Percentiles rank a stretch among this genome's conserved stretches.
These are phyloP conservation scores for Yamadazyma sp. DNA, from an alignment of 805 yeast genomes.

Conservation along the genomic window DNA sequence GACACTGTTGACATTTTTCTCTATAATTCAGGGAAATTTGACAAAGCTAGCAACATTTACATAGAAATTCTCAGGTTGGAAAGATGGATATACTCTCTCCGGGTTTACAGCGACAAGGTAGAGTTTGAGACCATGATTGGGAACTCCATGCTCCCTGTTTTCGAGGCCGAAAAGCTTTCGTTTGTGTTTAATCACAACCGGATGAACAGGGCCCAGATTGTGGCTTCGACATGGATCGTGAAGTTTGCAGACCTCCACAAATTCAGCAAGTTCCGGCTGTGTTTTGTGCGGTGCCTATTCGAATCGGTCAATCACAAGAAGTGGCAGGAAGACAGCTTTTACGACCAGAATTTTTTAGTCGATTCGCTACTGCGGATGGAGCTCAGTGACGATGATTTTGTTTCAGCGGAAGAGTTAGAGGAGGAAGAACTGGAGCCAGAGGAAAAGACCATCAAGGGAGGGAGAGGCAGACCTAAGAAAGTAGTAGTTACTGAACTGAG, in stretches of 20 bases:
- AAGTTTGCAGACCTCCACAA: constrained; percentile 45
- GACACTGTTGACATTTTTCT: neutral
- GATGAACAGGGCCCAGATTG: constrained; percentile 20
- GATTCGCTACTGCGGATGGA: constrained; percentile 48
- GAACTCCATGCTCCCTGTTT: constrained; percentile 62
- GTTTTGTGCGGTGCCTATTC: constrained; percentile 56
- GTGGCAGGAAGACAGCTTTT: constrained; percentile 42
- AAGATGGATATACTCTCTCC: neutral
- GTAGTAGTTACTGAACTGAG: constrained; percentile 16
- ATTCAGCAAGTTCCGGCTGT: constrained; percentile 52
- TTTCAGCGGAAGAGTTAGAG: constrained; percentile 11
- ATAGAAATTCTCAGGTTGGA: neutral
- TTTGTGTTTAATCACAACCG: constrained; percentile 63
- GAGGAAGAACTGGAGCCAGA: constrained; percentile 8
- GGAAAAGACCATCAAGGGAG: too few species aligned
- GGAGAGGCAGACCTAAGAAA: constrained; percentile 28
- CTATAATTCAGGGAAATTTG: neutral
- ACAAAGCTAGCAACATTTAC: neutral
- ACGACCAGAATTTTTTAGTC: constrained; percentile 55
- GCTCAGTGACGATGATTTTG: constrained; percentile 29
- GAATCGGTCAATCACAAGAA: constrained; percentile 52
- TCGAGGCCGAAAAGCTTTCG: constrained; percentile 53
- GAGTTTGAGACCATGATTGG: constrained; percentile 19
- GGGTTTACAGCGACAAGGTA: constrained; percentile 2
- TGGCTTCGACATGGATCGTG: constrained; percentile 61